Base-by-base conservation (phyloP, 257 asterid genomes). In the Solanum microdontum region DNA sequence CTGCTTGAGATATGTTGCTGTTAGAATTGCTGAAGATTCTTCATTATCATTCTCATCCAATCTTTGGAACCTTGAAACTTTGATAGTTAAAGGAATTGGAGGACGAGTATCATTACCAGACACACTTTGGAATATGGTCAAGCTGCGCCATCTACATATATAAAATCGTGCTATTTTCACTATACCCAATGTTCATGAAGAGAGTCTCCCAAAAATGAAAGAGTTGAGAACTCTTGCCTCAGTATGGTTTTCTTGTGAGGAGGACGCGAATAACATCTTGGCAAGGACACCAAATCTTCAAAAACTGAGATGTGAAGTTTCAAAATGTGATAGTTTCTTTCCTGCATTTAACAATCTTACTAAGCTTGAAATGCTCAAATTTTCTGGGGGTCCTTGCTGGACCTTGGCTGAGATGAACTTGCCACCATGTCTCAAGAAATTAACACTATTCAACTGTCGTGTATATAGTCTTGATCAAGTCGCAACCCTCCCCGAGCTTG, bases 21-120 rank as follows among this genome's bases (percentile, higher is more conserved):
- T 88, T 33, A 28, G 24, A 1, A 12, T 33, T 24, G 9, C 84
- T 3, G 43, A 66, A 19, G 43, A 32, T 43, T 5, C 64, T 32
- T 3, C 64, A 7, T 39, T 84, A 6, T 34, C 83, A 45, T 48
- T 84, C 39, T 69, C 83, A 0, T 7, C 26, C 86, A 45, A 77
- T 58, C 86, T 88, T 19, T 11, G 51, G 66, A 77, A 77, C 51
- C 51, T 88, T 24, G 86, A 88, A 76, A 88, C 88, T 0, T 66
- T 88, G 1, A 17, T 88, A 40, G 74, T 85, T 17, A 74, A 75
- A 4, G 82, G 88, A 85, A 0, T 85, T 48, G 11, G 55, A 7
- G 87, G 80, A 5, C 40, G 6, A 17, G 84, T 85, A 6, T 4
- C 74, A 0, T 15, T 85, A 45, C 68, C 88, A 8, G 5, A 40